Percentiles rank a stretch among this genome's conserved stretches.
These are phyloP conservation scores for Aphanoascus verrucosus DNA, from an alignment of 2,329 filamentous ascomycete species.

Conservation along the genomic window DNA sequence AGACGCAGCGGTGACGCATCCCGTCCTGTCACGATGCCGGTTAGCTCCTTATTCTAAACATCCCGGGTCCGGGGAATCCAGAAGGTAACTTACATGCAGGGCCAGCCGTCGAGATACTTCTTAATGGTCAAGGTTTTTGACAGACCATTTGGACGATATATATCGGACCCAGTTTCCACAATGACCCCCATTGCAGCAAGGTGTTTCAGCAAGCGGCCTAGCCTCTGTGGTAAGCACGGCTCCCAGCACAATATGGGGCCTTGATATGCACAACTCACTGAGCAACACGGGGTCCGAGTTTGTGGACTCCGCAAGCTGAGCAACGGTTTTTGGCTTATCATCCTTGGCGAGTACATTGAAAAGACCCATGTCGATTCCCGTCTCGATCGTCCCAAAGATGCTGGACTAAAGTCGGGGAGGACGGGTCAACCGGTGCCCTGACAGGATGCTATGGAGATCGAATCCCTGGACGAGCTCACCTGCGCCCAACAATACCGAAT, in stretches of 20 bases:
- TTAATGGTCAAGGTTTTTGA: constrained; percentile 22
- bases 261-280: constrained; percentile 9
- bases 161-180: constrained; percentile 20
- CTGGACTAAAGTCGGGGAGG: background rate
- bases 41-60: background rate
- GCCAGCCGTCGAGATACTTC: constrained; percentile 19
- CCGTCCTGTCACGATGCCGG: constrained; percentile 20
- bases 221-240: background rate
- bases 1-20: constrained; percentile 20
- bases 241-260: background rate
- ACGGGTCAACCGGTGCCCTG: constrained; percentile 3
- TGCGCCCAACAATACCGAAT: constrained; percentile 22
- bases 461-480: constrained; percentile 12
- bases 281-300: constrained; percentile 15
- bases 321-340: constrained; percentile 15
- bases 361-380: constrained; percentile 14
- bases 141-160: constrained; percentile 21
- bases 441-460: background rate
- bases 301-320: constrained; percentile 13
- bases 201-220: constrained; percentile 22
- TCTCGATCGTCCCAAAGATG: constrained; percentile 15
- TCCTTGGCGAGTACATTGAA: constrained; percentile 14
- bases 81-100: constrained; percentile 19
- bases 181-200: constrained; percentile 19
- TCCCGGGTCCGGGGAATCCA: constrained; percentile 10